Percentiles rank a stretch among this genome's conserved stretches.
Evolutionary conservation across 305 asterid species (phyloP).

Genomic region (Plantago lanceolata): DNA sequence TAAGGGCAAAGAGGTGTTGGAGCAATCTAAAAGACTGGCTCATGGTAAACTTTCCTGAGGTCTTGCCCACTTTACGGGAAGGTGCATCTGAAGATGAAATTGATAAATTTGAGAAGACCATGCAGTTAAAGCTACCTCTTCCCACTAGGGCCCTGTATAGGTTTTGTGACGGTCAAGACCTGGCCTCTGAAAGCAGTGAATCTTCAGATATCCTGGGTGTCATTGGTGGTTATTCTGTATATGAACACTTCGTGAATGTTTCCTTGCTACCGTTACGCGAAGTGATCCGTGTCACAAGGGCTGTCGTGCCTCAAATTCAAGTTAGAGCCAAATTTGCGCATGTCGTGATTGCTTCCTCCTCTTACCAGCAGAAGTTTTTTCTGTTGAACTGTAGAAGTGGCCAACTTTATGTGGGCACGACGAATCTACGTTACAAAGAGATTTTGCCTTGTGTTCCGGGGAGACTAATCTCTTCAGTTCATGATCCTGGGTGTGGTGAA

Average conservation of each 20-base stretch:
- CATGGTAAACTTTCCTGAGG: constrained; percentile 61
- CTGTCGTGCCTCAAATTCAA: constrained; percentile 36
- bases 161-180: constrained; percentile 78
- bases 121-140: constrained; percentile 77
- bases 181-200: constrained; percentile 30
- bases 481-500: constrained; percentile 36
- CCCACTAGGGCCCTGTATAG: constrained; percentile 80
- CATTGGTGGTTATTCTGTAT: constrained; percentile 83
- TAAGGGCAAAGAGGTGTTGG: constrained; percentile 73
- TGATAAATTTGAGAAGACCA: constrained; percentile 45
- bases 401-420: constrained; percentile 74
- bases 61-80: constrained; percentile 58
- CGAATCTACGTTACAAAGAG: constrained; percentile 64
- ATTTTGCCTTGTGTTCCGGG: constrained; percentile 87
- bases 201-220: constrained; percentile 60
- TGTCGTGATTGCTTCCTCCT: constrained; percentile 68
- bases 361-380: constrained; percentile 56
- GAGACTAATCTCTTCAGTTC: constrained; percentile 44
- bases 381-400: constrained; percentile 67
- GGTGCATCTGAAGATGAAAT: constrained; percentile 81
- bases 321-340: constrained; percentile 36
- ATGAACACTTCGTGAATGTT: constrained; percentile 72
- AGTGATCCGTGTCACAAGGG: constrained; percentile 44
- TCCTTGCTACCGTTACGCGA: constrained; percentile 63
- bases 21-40: constrained; percentile 59